phyloP scores from a whole-genome alignment of 2,329 filamentous ascomycete species.

The Claviceps lovelessii region DNA sequence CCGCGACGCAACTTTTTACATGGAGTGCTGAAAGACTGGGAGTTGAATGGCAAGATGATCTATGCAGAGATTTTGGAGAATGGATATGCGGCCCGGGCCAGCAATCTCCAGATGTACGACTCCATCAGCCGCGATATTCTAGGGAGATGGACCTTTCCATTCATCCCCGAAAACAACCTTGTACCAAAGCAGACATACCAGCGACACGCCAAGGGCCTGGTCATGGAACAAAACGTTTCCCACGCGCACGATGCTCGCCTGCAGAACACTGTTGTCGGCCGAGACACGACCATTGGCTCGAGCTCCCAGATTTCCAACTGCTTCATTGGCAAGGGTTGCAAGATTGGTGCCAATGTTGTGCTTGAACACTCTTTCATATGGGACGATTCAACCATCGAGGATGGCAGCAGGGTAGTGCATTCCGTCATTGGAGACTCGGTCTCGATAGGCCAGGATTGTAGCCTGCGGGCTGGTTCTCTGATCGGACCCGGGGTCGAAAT shows the following conservation, averaged over 20 bases:
- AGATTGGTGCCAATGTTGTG: constrained; percentile 70
- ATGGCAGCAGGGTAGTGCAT: constrained; percentile 54
- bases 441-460: constrained; percentile 55
- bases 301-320: constrained; percentile 57
- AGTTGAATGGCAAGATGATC: constrained; percentile 93
- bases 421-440: constrained; percentile 65
- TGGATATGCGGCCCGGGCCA: constrained; percentile 74
- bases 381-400: constrained; percentile 67
- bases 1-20: constrained; percentile 80
- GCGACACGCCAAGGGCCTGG: constrained; percentile 53
- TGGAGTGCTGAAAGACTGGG: constrained; percentile 89
- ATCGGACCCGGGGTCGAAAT: constrained; percentile 68
- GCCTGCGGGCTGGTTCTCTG: constrained; percentile 56
- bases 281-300: constrained; percentile 60
- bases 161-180: constrained; percentile 81
- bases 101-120: constrained; percentile 79
- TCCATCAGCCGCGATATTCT: constrained; percentile 78
- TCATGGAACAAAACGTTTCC: constrained; percentile 65
- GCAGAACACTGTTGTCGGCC: constrained; percentile 60
- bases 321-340: constrained; percentile 71
- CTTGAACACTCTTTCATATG: constrained; percentile 75
- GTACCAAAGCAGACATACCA: constrained; percentile 64
- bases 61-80: constrained; percentile 74
- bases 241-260: constrained; percentile 59
- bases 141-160: constrained; percentile 72